Evolutionary conservation across 768 basidiomycete genomes (phyloP), one percentile per base, ranked within the genome.

Genomic region (Tulasnella sp.): DNA sequence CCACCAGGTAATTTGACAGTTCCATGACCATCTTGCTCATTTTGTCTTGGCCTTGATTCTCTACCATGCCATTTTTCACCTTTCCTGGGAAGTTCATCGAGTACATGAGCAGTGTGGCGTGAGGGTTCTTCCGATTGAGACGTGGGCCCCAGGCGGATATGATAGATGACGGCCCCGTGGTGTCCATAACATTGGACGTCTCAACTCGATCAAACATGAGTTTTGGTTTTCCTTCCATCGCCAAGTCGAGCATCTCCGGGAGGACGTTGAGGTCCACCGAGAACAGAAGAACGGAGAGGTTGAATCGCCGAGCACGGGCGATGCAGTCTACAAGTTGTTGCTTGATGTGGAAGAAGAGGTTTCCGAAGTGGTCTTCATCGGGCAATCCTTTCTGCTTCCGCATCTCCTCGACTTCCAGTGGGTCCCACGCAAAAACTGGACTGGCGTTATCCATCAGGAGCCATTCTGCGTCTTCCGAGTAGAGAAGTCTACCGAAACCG

Each of bases 351-450:
- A 71, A 39, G 36, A 64, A 64, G 25, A 64, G 58, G 15, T 12
- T 64, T 64, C 58, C 58, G 11, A 64, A 64, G 17, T 64, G 82
- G 79, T 88, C 87, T 71, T 85, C 86, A 0, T 80, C 76, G 4
- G 80, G 81, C 8, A 84, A 83, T 2, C 86, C 86, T 31, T 85
- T 81, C 0, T 81, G 83, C 52, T 75, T 78, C 25, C 87, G 87
- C 0, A 84, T 81, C 17, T 80, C 76, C 42, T 84, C 81, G 17
- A 88, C 83, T 25, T 82, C 78, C 12, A 75, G 67, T 0, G 78
- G 86, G 86, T 87, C 84, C 87, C 87, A 89, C n/a, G 86, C 85
- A 42, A 82, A 83, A 0, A 89, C 83, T 0, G 88, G 87, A 64
- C 85, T 86, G 4, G 84, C 82, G 39, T 80, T 81, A 45, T 85